Base-by-base conservation (phyloP, 1,139 yeast species). In the Kodamaea sp. region DNA sequence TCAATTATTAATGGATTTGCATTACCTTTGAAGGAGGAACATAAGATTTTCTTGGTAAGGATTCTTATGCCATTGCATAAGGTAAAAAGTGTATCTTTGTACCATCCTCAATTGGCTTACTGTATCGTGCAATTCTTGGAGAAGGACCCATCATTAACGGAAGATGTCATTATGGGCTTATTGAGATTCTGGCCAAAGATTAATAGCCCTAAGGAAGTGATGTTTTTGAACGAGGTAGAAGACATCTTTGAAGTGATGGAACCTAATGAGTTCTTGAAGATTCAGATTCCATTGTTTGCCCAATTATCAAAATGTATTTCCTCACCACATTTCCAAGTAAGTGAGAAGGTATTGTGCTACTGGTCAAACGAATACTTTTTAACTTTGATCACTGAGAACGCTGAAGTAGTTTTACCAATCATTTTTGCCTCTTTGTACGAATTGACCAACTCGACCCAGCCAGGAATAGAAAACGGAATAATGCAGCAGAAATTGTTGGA, bases 1-100 rank as follows among this genome's bases (percentile, higher is more conserved):
- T 84, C 95, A 15, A 94, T 92, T 52, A 92, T 94, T 54, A 92
- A 92, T 61, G 99, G 99, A 13, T 92, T 92, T 70, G 99, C 99
- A 5, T 71, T 92, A 45, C 99, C 99, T 2, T 73, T 92, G 50
- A 92, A 92, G 59, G 97, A 90, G 53, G 99, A 92, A 61, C 99
- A 92, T 65, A 92, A 92, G 62, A 80, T 87, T 11, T 92, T 94
- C 53, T 67, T 92, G 46, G 81, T 88, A 21, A 75, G 96, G 40
- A 90, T 90, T n/a, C 73, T 92, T 52, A 73, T 92, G 24, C 99
- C 99, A 18, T 68, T 92, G 58, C 99, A 92, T 62, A 92, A 94
- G 59, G 95, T 88, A 9, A 83, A 90, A 55, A 79, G 95, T 36
- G 70, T 92, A 41, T 83, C 95, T 9, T 68, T 90, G 44, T 92